These are phyloP conservation scores for Malassezia slooffiae DNA, from an alignment of 1,284 basidiomycete genomes.

Conservation along the genomic window DNA sequence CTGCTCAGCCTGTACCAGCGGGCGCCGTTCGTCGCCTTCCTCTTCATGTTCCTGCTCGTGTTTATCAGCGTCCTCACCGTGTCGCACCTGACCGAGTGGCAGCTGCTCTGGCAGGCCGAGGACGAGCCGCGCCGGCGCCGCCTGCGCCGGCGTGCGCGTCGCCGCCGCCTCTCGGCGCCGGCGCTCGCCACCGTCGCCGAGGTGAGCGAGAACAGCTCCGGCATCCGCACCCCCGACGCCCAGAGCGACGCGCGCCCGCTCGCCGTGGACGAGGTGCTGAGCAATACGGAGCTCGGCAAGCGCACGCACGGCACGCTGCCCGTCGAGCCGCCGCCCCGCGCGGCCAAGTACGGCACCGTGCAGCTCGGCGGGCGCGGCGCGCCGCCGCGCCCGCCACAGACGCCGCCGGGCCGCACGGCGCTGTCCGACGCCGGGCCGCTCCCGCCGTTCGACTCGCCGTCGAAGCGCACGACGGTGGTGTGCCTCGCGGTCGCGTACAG, in stretches of 20 bases:
- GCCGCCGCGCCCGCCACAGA: not conserved
- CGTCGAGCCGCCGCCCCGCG: not conserved
- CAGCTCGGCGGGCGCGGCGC: too few relatives aligned
- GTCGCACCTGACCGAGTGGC: slow-evolving; percentile 42
- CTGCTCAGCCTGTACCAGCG: slow-evolving; percentile 67
- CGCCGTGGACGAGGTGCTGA: not conserved
- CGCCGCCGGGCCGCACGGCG: not conserved
- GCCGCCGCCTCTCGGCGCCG: slow-evolving; percentile 31
- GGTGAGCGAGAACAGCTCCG: slow-evolving; percentile 41
- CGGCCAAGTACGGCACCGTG: not conserved
- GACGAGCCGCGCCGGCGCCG: slow-evolving; percentile 12
- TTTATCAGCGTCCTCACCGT: slow-evolving; percentile 53
- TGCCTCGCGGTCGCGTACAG: slow-evolving; percentile 76
- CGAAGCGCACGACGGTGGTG: slow-evolving; percentile 51
- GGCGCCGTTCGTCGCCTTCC: slow-evolving; percentile 63
- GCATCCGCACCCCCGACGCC: slow-evolving; percentile 29
- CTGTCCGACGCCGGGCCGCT: not conserved
- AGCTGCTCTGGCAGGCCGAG: slow-evolving; percentile 25
- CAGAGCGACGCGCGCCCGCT: slow-evolving; percentile 1
- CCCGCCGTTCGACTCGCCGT: not conserved
- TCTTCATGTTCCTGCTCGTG: slow-evolving; percentile 56
- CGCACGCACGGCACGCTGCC: slow-evolving; percentile 10
- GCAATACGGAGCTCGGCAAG: not conserved
- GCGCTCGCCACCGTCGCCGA: slow-evolving; percentile 41
- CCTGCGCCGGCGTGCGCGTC: slow-evolving; percentile 8